Evolutionary conservation across 1,139 yeast genomes (phyloP).

Genomic region (Saccharomyces hybrid): DNA sequence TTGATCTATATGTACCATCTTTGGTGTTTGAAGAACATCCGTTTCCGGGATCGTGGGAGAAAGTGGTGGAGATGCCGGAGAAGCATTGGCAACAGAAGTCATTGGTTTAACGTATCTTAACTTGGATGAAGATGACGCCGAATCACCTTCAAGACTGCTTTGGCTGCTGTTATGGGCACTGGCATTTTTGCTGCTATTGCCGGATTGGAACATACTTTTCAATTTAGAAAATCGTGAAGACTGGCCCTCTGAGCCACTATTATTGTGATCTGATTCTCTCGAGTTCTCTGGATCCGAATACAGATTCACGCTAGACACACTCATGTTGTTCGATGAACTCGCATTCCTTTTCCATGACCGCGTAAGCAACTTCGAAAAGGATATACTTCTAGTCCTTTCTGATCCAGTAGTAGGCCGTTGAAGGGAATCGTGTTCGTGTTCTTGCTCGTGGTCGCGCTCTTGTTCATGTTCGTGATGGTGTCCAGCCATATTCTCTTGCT

Average conservation of each 20-base stretch:
- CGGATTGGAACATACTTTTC: conserved; percentile 18
- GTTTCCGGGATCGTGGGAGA: neutral
- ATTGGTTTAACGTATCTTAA: conserved; percentile 4
- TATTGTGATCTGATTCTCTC: neutral
- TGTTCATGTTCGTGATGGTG: neutral
- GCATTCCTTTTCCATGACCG: conserved; percentile 22
- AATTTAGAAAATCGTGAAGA: conserved; percentile 18
- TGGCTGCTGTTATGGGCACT: neutral
- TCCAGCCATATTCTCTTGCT: neutral
- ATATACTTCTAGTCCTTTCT: conserved; percentile 25
- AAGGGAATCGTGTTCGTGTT: neutral
- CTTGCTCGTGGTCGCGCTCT: neutral
- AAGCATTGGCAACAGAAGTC: conserved; percentile 3
- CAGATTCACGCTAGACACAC: neutral
- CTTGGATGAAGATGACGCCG: conserved; percentile 1
- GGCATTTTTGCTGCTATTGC: conserved; percentile 5
- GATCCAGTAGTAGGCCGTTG: conserved; percentile 6
- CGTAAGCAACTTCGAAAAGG: conserved; percentile 27
- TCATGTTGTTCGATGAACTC: conserved; percentile 3
- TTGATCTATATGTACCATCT: conserved; percentile 3
- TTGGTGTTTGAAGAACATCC: conserved; percentile 2
- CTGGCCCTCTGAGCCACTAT: conserved; percentile 2
- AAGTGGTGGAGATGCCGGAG: neutral
- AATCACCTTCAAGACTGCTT: neutral
- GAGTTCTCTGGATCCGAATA: conserved; percentile 2